phyloP scores from a whole-genome alignment of 306 rosid genomes.

The Quercus variabilis region DNA sequence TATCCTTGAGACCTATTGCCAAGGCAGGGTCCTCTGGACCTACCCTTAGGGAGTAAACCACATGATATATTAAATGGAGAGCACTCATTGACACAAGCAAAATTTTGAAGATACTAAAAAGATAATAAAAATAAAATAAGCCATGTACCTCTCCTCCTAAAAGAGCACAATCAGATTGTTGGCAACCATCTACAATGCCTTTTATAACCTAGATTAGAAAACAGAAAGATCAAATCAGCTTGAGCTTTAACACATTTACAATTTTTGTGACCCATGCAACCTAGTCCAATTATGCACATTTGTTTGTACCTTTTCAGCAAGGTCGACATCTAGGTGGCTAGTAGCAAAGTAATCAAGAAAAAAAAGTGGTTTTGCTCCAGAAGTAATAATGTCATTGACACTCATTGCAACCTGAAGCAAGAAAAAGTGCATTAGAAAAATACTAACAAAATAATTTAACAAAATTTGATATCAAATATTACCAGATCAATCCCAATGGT shows the following conservation, averaged over 20 bases:
- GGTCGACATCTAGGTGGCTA: conserved; percentile 83
- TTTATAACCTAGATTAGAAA: conserved; percentile 60
- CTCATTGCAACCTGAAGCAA: conserved; percentile 91
- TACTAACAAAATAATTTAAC: neutral
- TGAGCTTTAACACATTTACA: neutral
- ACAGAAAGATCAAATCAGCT: neutral
- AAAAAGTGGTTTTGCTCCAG: conserved; percentile 69
- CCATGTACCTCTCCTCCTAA: conserved; percentile 92
- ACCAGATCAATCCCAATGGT: conserved; percentile 97
- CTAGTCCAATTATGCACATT: conserved; percentile 1
- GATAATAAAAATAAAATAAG: neutral
- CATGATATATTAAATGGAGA: neutral
- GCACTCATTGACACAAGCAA: neutral
- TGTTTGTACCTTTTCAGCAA: conserved; percentile 72
- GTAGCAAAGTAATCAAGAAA: conserved; percentile 64
- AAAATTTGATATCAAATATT: conserved; percentile 5
- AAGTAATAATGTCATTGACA: conserved; percentile 87
- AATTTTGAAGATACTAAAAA: neutral
- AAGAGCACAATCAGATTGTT: conserved; percentile 81
- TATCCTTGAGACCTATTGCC: neutral
- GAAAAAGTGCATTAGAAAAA: neutral
- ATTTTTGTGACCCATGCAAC: neutral
- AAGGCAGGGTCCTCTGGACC: too few species aligned
- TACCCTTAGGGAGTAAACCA: too few species aligned
- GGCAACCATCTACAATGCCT: conserved; percentile 89